Conservation (phyloP, 768 basidiomycete species). For the Clavulina sp. region DNA sequence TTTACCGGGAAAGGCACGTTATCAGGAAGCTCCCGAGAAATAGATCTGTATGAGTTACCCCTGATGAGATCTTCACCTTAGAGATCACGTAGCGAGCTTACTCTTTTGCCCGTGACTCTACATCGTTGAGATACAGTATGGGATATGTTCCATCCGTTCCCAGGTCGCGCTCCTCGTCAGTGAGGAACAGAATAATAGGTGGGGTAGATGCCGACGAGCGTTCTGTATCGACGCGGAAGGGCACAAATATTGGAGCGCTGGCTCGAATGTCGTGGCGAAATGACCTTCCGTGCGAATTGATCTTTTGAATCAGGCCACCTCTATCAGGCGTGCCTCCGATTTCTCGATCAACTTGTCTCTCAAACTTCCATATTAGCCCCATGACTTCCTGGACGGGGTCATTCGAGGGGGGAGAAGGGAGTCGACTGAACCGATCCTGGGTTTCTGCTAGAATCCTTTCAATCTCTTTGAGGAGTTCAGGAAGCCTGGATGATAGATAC, state of each 20-base stretch:
- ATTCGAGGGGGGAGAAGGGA: too few species aligned
- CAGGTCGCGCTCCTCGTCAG: background rate
- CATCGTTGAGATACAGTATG: background rate
- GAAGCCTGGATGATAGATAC: too few species aligned
- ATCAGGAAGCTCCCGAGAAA: conserved; percentile 53
- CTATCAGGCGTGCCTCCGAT: background rate
- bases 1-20: conserved; percentile 41
- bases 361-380: background rate
- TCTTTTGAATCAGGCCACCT: conserved; percentile 1
- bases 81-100: background rate
- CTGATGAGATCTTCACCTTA: background rate
- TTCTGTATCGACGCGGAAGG: conserved; percentile 31
- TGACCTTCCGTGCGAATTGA: background rate
- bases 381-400: background rate
- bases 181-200: conserved; percentile 9
- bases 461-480: too few species aligned
- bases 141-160: background rate
- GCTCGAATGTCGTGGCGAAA: conserved; percentile 1
- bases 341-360: background rate
- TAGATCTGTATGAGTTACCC: conserved; percentile 35
- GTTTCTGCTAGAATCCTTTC: too few species aligned
- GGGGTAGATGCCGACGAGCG: conserved; percentile 12
- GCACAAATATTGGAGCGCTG: conserved; percentile 10
- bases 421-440: too few species aligned
- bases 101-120: background rate